Evolutionary conservation across 2,329 filamentous ascomycete genomes (phyloP).

Genomic region (Lasiodiplodia citricola): DNA sequence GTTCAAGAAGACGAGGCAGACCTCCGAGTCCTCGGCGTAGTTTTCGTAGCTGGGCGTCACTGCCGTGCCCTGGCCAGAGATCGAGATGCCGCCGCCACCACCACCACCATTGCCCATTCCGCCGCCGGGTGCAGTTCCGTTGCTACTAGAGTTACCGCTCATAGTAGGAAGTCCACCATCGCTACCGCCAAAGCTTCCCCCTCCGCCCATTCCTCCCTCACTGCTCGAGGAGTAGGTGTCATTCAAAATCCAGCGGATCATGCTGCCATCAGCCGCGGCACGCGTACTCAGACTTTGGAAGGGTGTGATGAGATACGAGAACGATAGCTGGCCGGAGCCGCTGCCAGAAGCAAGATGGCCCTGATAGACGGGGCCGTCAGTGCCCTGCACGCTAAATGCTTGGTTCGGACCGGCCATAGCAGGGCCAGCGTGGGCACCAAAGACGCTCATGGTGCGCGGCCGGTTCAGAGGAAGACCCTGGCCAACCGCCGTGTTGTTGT

Average conservation of each 20-base stretch:
- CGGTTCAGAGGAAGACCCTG: constrained; percentile 69
- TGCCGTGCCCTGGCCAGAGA: constrained; percentile 14
- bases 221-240: constrained; percentile 20
- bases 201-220: background rate
- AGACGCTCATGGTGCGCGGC: constrained; percentile 55
- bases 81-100: constrained; percentile 7
- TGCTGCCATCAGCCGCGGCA: constrained; percentile 45
- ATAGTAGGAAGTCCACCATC: background rate
- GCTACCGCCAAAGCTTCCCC: background rate
- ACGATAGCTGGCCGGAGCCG: constrained; percentile 87
- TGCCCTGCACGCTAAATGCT: constrained; percentile 75
- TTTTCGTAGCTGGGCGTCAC: constrained; percentile 12
- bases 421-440: constrained; percentile 54
- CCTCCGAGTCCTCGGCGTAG: constrained; percentile 21
- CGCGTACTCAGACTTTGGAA: constrained; percentile 49
- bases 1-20: constrained; percentile 27
- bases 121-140: background rate
- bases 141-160: constrained; percentile 15
- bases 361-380: constrained; percentile 62
- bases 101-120: background rate
- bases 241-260: constrained; percentile 26
- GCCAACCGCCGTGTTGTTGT: constrained; percentile 59
- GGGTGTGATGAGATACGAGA: constrained; percentile 56
- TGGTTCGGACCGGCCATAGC: constrained; percentile 59
- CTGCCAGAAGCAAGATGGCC: constrained; percentile 79